Conservation (phyloP, 2,329 filamentous ascomycete species). For the Tolypocladium ophioglossoides region DNA sequence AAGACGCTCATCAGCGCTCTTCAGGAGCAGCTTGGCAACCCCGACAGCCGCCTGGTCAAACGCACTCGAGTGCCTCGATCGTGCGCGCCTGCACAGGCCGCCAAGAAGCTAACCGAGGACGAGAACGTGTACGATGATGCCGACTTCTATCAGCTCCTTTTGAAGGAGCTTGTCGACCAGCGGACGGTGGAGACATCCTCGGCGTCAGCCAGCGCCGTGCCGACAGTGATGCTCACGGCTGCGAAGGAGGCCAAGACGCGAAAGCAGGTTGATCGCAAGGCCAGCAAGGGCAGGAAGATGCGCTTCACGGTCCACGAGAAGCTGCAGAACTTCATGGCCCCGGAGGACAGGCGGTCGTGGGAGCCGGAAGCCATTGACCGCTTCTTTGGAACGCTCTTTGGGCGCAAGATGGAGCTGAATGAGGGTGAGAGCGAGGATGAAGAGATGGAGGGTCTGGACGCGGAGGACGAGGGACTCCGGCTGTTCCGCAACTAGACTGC, state of each 20-base stretch:
- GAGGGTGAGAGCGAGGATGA: slow-evolving; percentile 45
- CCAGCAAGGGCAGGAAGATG: slow-evolving; percentile 90
- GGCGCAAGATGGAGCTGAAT: slow-evolving; percentile 55
- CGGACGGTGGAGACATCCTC: slow-evolving; percentile 59
- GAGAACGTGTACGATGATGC: slow-evolving; percentile 77
- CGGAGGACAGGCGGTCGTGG: slow-evolving; percentile 74
- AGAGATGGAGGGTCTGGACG: slow-evolving; percentile 40
- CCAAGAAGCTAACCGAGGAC: slow-evolving; percentile 46
- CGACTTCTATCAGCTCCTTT: slow-evolving; percentile 84
- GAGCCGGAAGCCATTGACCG: slow-evolving; percentile 67
- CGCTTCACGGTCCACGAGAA: slow-evolving; percentile 94
- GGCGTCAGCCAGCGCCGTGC: slow-evolving; percentile 31
- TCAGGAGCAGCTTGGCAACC: slow-evolving; percentile 54
- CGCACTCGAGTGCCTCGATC: slow-evolving; percentile 63
- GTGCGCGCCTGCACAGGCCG: slow-evolving; percentile 61
- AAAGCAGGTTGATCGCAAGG: slow-evolving; percentile 82
- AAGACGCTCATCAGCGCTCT: slow-evolving; percentile 52
- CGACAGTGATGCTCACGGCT: slow-evolving; percentile 54
- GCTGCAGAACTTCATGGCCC: slow-evolving; percentile 94
- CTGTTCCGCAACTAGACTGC: slow-evolving; percentile 36
- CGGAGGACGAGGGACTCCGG: slow-evolving; percentile 42
- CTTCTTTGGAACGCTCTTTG: slow-evolving; percentile 66
- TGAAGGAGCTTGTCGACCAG: slow-evolving; percentile 89
- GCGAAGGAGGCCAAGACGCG: slow-evolving; percentile 69
- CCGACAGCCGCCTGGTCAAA: slow-evolving; percentile 53